Base-by-base conservation (phyloP, 805 yeast genomes). In the Pichia cabralensis region DNA sequence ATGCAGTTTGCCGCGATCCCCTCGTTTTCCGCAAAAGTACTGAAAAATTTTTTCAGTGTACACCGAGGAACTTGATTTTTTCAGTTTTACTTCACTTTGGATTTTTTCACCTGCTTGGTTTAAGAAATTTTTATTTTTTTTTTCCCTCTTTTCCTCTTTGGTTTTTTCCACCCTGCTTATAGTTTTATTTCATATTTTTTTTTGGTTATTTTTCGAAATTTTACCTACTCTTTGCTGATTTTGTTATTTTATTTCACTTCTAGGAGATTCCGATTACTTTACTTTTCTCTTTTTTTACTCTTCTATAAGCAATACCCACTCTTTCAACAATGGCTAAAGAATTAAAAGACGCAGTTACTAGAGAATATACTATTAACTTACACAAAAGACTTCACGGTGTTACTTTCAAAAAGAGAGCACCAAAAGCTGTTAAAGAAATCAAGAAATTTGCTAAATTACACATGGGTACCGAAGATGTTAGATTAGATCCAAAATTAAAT, bases 281-380 rank as follows among this genome's bases (percentile, higher is more conserved):
- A 26, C 9, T 6, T 22, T 18, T 9, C 13, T 13, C 17, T 19
- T 22, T 12, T 1, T 14, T 20, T 8, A 11, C 3, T 5, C 12
- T 13, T 24, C 11, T 22, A 9, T 22, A 5, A 22, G n/a, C 25
- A 24, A 24, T 24, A 24, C 24, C 24, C n/a, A n/a, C 11, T n/a
- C 6, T 11, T 8, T 11, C 12, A 22, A 36, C 28, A 55, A 60
- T 60, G 64, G 61, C 63, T 47, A 56, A 52, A 45, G 94, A 89
- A 71, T 75, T 86, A 67, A 82, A 83, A 75, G 97, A 92, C 88
- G 96, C 86, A 71, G 96, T 92, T 71, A 83, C 98, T 69, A 95
- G 99, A 73, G 99, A 92, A 76, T 92, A 92, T 85, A 92, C 98
- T 80, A 88, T 92, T 72, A 89, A 92, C 85, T 75, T 89, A 71